Evolutionary conservation across 23 red algal genomes (phyloP).

Genomic region (Chondrus crispus): DNA sequence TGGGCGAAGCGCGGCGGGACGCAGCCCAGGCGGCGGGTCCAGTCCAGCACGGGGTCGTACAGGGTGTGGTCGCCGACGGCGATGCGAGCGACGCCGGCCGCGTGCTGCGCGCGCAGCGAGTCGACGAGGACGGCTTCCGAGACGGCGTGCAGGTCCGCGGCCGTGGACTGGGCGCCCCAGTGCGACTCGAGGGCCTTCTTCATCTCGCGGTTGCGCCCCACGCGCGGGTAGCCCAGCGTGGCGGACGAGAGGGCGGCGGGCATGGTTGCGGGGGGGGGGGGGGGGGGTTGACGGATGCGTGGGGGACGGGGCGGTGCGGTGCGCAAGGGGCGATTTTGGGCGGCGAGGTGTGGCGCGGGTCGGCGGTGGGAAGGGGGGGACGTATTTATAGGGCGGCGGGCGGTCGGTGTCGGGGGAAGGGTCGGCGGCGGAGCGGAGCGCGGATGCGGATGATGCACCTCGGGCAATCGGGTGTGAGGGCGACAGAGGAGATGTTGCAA

Average conservation of each 20-base stretch:
- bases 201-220: slow-evolving; percentile 81
- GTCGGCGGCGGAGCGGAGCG: too few relatives aligned
- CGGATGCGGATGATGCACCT: too few relatives aligned
- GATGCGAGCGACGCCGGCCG: slow-evolving; percentile 59
- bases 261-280: too few relatives aligned
- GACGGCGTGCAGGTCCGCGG: slow-evolving; percentile 33
- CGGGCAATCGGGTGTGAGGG: too few relatives aligned
- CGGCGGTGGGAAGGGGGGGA: too few relatives aligned
- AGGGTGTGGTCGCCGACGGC: slow-evolving; percentile 72
- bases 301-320: too few relatives aligned
- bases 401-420: too few relatives aligned
- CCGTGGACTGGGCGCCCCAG: slow-evolving; percentile 55
- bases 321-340: too few relatives aligned
- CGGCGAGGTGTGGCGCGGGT: too few relatives aligned
- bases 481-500: too few relatives aligned
- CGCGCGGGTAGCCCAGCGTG: slow-evolving; percentile 83
- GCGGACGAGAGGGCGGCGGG: slow-evolving; percentile 7
- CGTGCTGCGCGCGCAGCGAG: slow-evolving; percentile 5
- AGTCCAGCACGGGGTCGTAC: slow-evolving; percentile 83
- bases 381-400: too few relatives aligned
- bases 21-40: slow-evolving; percentile 52
- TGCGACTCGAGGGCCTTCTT: slow-evolving; percentile 84
- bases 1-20: slow-evolving; percentile 53
- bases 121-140: slow-evolving; percentile 21
- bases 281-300: too few relatives aligned